Evolutionary conservation across 345 rosid genomes (phyloP), one percentile per base, ranked within the genome.

Genomic region (Durio zibethinus): DNA sequence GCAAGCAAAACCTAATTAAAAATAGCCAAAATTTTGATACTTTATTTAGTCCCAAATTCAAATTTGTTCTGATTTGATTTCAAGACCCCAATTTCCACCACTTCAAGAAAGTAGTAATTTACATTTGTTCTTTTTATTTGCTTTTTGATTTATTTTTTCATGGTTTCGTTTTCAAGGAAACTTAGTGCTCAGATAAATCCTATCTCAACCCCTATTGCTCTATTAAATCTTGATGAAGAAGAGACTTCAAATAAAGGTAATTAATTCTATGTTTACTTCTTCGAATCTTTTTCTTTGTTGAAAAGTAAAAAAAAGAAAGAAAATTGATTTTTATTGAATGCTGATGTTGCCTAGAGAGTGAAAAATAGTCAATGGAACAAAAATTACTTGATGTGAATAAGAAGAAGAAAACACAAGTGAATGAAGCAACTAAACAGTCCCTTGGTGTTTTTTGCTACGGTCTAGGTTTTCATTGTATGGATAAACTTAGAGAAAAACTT

Each of bases 401-500:
- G 65, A 86, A 85, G 68, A 64, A 79, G 57, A 80, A 47, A 63
- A 68, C 16, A 60, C 73, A 70, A 73, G 82, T 40, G 48, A 78
- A 82, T 42, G 82, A 86, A 72, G 35, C 57, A 52, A 12, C 48
- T 1, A 85, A 77, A 48, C 76, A 84, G 31, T 59, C 73, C 0
- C 64, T 79, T 18, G 74, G 66, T 48, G 84, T 60, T 61, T 83
- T 86, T 38, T 68, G 77, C 79, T 72, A 89, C 38, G 74, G 25
- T 63, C 33, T 83, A 7, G 78, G 52, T 63, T 79, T 88, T 76
- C 90, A 96, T 1, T 90, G 93, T 74, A 79, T 93, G 63, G 98
- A 93, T 74, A 92, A 89, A 78, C 98, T 95, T 16, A 88, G 91
- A 77, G 97, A 93, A 14, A 98, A 95, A 56, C 89, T 95, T 65